Conservation (phyloP, 768 basidiomycete species). For the Lepiota brunneoincarnata region DNA sequence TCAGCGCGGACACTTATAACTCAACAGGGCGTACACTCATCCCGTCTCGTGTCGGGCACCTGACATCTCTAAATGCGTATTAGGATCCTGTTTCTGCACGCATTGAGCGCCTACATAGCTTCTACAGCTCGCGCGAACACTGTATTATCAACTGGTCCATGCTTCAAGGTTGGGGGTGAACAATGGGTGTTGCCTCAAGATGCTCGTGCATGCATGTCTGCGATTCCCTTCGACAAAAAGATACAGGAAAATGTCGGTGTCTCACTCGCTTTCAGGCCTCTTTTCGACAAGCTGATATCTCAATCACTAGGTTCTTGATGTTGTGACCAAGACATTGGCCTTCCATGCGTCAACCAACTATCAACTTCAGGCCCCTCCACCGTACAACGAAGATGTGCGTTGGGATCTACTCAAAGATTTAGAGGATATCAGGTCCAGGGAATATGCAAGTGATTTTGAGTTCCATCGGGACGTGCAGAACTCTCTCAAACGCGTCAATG, state of each 20-base stretch:
- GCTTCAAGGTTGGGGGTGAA: conserved; percentile 49
- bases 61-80: too few species aligned
- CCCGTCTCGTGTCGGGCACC: too few species aligned
- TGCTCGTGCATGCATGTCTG: conserved; percentile 49
- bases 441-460: conserved; percentile 51
- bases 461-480: conserved; percentile 54
- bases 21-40: too few species aligned
- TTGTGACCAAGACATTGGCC: conserved; percentile 52
- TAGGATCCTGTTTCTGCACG: too few species aligned
- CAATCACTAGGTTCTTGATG: conserved; percentile 46
- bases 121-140: background rate
- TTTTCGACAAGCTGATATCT: background rate
- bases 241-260: conserved; percentile 49
- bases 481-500: conserved; percentile 52
- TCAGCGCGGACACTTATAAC: background rate
- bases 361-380: conserved; percentile 50
- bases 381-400: conserved; percentile 53
- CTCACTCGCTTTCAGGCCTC: background rate
- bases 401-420: conserved; percentile 53
- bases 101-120: background rate
- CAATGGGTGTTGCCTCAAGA: conserved; percentile 53
- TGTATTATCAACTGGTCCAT: conserved; percentile 36
- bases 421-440: conserved; percentile 38
- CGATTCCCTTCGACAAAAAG: conserved; percentile 42
- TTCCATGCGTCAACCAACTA: conserved; percentile 67